Conservation (phyloP, 2,329 filamentous ascomycete genomes). For the Fusarium temperatum region DNA sequence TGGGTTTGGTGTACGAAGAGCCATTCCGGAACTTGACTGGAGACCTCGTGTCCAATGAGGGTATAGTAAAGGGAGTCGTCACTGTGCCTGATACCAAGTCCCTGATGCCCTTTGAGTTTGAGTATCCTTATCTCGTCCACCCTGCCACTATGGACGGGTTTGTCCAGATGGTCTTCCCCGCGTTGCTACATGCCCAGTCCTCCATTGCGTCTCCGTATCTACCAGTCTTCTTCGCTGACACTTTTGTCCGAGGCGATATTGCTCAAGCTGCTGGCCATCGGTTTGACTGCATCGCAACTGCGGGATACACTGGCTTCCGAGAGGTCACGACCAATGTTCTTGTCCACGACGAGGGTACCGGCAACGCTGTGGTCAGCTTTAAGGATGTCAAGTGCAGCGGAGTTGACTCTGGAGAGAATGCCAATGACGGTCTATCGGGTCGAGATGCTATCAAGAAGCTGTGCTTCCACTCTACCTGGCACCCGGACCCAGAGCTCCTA, state of each 20-base stretch:
- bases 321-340: neutral
- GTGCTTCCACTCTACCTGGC: neutral
- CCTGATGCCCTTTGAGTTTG: neutral
- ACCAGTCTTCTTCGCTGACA: neutral
- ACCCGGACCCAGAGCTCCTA: neutral
- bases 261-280: neutral
- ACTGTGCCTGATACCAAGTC: neutral
- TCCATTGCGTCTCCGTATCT: neutral
- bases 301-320: neutral
- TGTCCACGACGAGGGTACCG: neutral
- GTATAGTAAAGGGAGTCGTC: neutral
- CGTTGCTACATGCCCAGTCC: neutral
- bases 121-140: neutral
- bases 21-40: neutral
- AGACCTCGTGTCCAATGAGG: neutral
- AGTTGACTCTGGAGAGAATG: neutral
- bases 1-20: neutral
- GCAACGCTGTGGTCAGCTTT: neutral
- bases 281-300: neutral
- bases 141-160: neutral
- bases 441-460: neutral
- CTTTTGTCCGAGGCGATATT: neutral
- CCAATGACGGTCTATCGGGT: neutral
- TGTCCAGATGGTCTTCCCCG: neutral
- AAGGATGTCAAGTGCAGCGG: neutral